Conservation (phyloP, 1,284 basidiomycete genomes). For the Cutaneotrichosporon mucoides region DNA sequence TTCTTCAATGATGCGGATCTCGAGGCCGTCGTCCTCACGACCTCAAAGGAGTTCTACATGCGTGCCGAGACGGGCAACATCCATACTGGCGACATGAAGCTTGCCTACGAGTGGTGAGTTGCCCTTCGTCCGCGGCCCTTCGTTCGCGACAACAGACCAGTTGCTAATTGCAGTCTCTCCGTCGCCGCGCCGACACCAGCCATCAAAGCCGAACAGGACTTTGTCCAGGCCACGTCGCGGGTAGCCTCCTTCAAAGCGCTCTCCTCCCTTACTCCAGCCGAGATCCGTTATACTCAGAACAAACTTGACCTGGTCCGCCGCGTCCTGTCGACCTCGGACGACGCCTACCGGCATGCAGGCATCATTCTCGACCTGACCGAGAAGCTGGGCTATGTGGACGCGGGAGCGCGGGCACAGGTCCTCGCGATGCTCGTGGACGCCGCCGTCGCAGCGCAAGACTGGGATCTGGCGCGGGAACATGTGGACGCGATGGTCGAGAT, state of each 20-base stretch:
- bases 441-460: slow-evolving; percentile 74
- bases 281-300: slow-evolving; percentile 82
- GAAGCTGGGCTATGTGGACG: slow-evolving; percentile 77
- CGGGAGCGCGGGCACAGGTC: slow-evolving; percentile 69
- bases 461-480: slow-evolving; percentile 64
- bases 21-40: slow-evolving; percentile 72
- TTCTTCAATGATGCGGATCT: slow-evolving; percentile 56
- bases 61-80: slow-evolving; percentile 87
- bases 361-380: slow-evolving; percentile 81
- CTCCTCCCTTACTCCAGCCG: slow-evolving; percentile 74
- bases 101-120: slow-evolving; percentile 85
- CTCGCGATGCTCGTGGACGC: slow-evolving; percentile 83
- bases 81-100: slow-evolving; percentile 87
- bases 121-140: neutral
- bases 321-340: slow-evolving; percentile 71
- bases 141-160: neutral
- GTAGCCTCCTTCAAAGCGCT: slow-evolving; percentile 65
- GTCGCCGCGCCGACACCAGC: slow-evolving; percentile 64
- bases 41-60: slow-evolving; percentile 85
- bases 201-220: slow-evolving; percentile 70
- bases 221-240: slow-evolving; percentile 79
- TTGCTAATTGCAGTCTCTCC: slow-evolving; percentile 57
- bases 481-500: slow-evolving; percentile 67
- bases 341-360: slow-evolving; percentile 82
- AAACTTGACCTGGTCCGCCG: slow-evolving; percentile 70